Conservation (phyloP, 2,329 filamentous ascomycete species). For the Bertia moriformis region DNA sequence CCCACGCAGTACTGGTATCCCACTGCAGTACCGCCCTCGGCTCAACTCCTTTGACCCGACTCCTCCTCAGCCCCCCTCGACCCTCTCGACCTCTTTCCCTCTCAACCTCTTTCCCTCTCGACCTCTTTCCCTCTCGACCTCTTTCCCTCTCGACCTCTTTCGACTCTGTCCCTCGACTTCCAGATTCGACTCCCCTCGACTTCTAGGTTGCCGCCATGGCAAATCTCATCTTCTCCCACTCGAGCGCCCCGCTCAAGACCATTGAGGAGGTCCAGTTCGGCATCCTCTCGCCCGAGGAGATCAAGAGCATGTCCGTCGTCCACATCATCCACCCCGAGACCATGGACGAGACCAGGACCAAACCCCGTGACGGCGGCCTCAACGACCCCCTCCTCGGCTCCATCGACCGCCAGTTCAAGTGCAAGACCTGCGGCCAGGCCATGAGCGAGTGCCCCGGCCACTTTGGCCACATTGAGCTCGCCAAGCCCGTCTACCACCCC, state of each 20-base stretch:
- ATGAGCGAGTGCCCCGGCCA: slow-evolving; percentile 94
- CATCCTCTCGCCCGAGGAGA: slow-evolving; percentile 91
- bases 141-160: too few species aligned
- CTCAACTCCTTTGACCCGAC: too few species aligned
- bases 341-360: slow-evolving; percentile 89
- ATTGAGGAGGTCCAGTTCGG: slow-evolving; percentile 99
- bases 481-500: slow-evolving; percentile 83
- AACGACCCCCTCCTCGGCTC: slow-evolving; percentile 94
- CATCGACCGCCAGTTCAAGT: slow-evolving; percentile 89
- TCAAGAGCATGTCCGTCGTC: slow-evolving; percentile 95
- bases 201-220: too few species aligned
- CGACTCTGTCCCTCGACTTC: too few species aligned
- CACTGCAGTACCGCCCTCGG: too few species aligned
- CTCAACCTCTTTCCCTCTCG: slow-evolving; percentile 5
- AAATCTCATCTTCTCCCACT: slow-evolving; percentile 80
- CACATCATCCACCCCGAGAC: slow-evolving; percentile 98
- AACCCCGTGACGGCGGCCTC: slow-evolving; percentile 78
- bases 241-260: slow-evolving; percentile 88
- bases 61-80: neutral
- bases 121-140: too few species aligned
- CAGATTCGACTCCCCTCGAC: too few species aligned
- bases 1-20: too few species aligned
- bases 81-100: slow-evolving; percentile 2
- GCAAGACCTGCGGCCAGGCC: slow-evolving; percentile 87
- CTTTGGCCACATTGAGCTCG: slow-evolving; percentile 96